Evolutionary conservation across 2,329 filamentous ascomycete species (phyloP), one percentile per base, ranked within the genome.

Genomic region (Coniosporium tulheliwenetii): DNA sequence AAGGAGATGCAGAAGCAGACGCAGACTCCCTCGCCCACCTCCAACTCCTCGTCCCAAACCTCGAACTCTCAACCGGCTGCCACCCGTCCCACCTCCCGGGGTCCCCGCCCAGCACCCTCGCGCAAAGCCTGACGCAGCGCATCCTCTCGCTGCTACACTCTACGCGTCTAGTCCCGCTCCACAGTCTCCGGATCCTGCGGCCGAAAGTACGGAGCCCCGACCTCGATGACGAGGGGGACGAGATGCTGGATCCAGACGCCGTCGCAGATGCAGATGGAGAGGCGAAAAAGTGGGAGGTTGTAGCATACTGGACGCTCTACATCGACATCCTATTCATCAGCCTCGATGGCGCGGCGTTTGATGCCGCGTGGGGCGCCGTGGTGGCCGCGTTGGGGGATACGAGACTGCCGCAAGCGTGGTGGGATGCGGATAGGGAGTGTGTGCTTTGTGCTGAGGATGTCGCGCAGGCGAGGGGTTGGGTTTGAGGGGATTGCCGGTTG

Each of bases 321-420:
- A 83, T 98, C 48, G 89, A 96, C 55, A 70, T 95, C n/a, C 74
- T 95, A 54, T 91, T 94, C 62, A 80, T 98, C 49, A 93, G 85
- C 0, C 77, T 94, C 39, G 87, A 94, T 47, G 89, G 89, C 5
- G 93, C 91, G 52, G 76, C 85, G 1, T 87, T 96, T 48, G 89
- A 98, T 54, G 83, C 85, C 1, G 85, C 85, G 0, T 96, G 89
- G 87, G 73, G 81, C 1, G 79, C 85, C 10, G 71, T 93, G 0
- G 60, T 94, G 15, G 84, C 87, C 8, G 89, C 91, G 5, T 64
- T 98, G 44, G 70, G 68, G 40, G 76, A 91, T 58, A 89, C 85
- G 4, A 75, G 70, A 43, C 64, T 98, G 9, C 91, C 91, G 0
- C 66, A 66, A 39, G 85, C 87, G 10, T 76, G 75, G 59, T 98